These are phyloP conservation scores for Ophiosphaerella herpotricha DNA, from an alignment of 2,329 filamentous ascomycete genomes.

Conservation along the genomic window DNA sequence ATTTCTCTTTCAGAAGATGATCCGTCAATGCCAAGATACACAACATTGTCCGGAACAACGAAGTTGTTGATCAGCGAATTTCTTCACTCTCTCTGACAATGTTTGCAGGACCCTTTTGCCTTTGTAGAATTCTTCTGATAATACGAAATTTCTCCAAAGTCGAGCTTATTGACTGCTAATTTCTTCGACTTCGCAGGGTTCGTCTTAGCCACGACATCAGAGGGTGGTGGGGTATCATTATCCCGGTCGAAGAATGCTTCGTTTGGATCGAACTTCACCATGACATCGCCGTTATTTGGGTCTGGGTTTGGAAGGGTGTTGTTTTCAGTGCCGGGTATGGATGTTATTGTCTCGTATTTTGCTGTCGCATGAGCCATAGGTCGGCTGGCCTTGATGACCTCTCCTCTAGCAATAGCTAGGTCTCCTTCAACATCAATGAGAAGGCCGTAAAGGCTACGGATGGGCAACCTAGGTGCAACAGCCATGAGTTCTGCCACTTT, in stretches of 20 bases:
- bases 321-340: background rate
- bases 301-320: background rate
- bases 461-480: conserved; percentile 18
- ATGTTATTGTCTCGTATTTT: background rate
- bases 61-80: conserved; percentile 8
- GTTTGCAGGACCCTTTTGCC: no score
- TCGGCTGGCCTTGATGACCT: conserved; percentile 5
- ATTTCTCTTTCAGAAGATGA: background rate
- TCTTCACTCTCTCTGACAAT: background rate
- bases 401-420: conserved; percentile 5
- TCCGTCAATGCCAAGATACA: background rate
- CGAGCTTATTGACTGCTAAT: background rate
- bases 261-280: conserved; percentile 22
- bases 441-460: conserved; percentile 21
- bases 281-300: conserved; percentile 5
- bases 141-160: no score
- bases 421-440: conserved; percentile 15
- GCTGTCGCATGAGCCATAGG: background rate
- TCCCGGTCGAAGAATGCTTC: conserved; percentile 20
- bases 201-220: background rate
- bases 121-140: no score
- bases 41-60: conserved; percentile 5
- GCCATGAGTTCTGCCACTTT: conserved; percentile 25
- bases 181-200: background rate
- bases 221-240: background rate